phyloP scores from a whole-genome alignment of 2,329 filamentous ascomycete genomes.

The Penicillium occitanis region DNA sequence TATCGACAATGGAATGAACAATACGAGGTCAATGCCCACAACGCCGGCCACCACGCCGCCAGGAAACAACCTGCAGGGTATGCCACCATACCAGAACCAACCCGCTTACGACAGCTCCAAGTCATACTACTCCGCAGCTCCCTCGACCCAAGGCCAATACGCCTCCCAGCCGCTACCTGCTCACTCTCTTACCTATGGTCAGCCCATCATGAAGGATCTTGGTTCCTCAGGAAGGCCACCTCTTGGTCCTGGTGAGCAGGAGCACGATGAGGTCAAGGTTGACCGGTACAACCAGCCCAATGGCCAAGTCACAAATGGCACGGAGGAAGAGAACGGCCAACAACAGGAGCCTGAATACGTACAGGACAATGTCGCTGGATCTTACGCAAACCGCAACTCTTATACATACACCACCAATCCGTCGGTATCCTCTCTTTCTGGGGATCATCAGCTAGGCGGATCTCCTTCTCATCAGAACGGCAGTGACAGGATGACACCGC shows the following conservation, averaged over 20 bases:
- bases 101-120: constrained; percentile 75
- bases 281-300: constrained; percentile 62
- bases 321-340: constrained; percentile 69
- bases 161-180: constrained; percentile 59
- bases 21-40: constrained; percentile 79
- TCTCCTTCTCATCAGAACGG: constrained; percentile 76
- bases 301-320: constrained; percentile 54
- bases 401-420: constrained; percentile 74
- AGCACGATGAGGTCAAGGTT: constrained; percentile 68
- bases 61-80: constrained; percentile 70
- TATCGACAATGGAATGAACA: constrained; percentile 76
- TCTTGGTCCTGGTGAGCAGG: constrained; percentile 58
- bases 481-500: constrained; percentile 81
- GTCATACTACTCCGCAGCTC: constrained; percentile 72
- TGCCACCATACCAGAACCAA: constrained; percentile 72
- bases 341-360: constrained; percentile 78
- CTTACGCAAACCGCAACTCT: constrained; percentile 68
- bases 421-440: constrained; percentile 64
- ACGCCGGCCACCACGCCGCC: constrained; percentile 91
- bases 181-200: constrained; percentile 68
- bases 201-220: constrained; percentile 82
- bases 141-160: constrained; percentile 68
- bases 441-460: constrained; percentile 77
- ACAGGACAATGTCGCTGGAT: constrained; percentile 70
- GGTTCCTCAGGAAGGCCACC: constrained; percentile 70